Evolutionary conservation across 495 filamentous ascomycete species (phyloP).

Genomic region (Aspergillus asperescens): DNA sequence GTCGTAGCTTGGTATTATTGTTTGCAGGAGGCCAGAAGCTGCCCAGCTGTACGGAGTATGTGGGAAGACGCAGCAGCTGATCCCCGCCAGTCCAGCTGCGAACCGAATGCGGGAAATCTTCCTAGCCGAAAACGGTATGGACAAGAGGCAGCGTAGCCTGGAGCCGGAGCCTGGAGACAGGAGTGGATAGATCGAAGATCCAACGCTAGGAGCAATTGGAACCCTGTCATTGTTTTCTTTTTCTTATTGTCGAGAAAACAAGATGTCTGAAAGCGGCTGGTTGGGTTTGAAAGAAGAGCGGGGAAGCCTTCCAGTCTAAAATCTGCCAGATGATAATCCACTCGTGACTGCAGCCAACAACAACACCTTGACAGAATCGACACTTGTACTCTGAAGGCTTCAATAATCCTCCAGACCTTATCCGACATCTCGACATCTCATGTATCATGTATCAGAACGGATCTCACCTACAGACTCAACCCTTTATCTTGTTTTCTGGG

Average conservation of each 20-base stretch:
- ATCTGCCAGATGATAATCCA: neutral
- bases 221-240: constrained; percentile 1
- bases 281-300: neutral
- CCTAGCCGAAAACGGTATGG: constrained; percentile 5
- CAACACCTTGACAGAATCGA: no score
- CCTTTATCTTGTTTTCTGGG: neutral
- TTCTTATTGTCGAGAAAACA: neutral
- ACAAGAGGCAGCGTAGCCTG: neutral
- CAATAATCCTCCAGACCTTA: neutral
- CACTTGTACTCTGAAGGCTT: no score
- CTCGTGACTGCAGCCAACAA: neutral
- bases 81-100: neutral
- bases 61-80: neutral
- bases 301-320: neutral
- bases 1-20: neutral
- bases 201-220: no score
- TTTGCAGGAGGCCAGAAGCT: no score
- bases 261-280: neutral
- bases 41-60: neutral
- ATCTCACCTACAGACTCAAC: no score
- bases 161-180: no score
- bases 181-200: constrained; percentile 5
- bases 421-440: neutral
- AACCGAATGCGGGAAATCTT: constrained; percentile 7
- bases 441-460: neutral